Conservation (phyloP, 768 basidiomycete species). For the Trametes sanguinea region DNA sequence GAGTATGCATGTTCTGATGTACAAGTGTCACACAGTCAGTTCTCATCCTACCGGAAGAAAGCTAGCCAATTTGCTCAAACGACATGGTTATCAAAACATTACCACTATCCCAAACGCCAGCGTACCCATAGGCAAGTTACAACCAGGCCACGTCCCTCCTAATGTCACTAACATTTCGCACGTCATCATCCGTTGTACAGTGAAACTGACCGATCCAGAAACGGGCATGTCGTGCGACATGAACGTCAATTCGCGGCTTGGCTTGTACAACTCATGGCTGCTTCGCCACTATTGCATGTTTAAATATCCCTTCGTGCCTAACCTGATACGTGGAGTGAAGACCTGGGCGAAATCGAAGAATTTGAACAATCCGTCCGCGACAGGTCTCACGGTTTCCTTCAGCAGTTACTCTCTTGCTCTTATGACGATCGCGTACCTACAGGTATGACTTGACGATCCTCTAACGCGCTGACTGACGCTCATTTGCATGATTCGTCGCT, state of each 20-base stretch:
- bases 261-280: conserved; percentile 51
- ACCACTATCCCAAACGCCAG: conserved; percentile 30
- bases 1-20: conserved; percentile 22
- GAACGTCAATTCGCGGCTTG: conserved; percentile 65
- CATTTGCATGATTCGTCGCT: too few species aligned
- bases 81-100: conserved; percentile 38
- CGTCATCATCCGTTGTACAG: conserved; percentile 32
- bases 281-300: conserved; percentile 53
- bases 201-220: conserved; percentile 50
- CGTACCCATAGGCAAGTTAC: conserved; percentile 39
- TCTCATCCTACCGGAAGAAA: background rate
- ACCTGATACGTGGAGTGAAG: conserved; percentile 53
- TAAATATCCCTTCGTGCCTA: conserved; percentile 42
- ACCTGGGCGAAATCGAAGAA: conserved; percentile 57
- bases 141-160: background rate
- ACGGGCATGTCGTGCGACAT: conserved; percentile 52
- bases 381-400: conserved; percentile 40
- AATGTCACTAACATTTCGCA: background rate
- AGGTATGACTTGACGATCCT: conserved; percentile 41
- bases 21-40: background rate
- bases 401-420: conserved; percentile 63
- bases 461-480: too few species aligned
- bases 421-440: conserved; percentile 62
- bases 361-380: conserved; percentile 47
- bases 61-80: conserved; percentile 32